phyloP scores from a whole-genome alignment of 768 basidiomycete genomes.

The Mycena epipterygia region DNA sequence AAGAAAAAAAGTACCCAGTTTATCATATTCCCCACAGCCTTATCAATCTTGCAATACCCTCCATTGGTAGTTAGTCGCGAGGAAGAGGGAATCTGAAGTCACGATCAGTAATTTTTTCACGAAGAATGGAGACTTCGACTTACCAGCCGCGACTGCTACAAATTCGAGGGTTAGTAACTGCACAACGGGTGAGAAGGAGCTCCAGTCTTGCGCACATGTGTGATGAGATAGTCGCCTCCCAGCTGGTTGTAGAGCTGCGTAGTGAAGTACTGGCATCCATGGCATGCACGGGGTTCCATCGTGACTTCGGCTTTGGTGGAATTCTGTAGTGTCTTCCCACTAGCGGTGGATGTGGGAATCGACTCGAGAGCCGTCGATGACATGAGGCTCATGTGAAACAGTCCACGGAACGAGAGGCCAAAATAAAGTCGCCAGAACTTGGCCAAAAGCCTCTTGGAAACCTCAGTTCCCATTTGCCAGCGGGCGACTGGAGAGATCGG shows the following conservation, averaged over 20 bases:
- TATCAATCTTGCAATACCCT: not conserved
- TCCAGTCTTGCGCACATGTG: not conserved
- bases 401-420: too few relatives aligned
- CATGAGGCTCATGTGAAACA: too few relatives aligned
- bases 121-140: not conserved
- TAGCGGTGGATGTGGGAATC: too few relatives aligned
- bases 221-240: not conserved
- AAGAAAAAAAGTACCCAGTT: not conserved
- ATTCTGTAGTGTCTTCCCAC: too few relatives aligned
- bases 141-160: not conserved
- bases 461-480: too few relatives aligned
- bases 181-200: not conserved
- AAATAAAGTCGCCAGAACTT: too few relatives aligned
- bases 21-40: not conserved
- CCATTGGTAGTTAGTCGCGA: not conserved
- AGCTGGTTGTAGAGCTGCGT: not conserved
- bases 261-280: not conserved
- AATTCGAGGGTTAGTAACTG: not conserved
- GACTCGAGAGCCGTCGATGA: too few relatives aligned
- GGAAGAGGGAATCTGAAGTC: not conserved
- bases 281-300: too few relatives aligned
- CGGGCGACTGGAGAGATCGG: too few relatives aligned
- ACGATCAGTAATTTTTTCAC: not conserved
- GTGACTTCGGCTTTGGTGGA: too few relatives aligned
- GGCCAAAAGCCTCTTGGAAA: too few relatives aligned